phyloP scores from a whole-genome alignment of 768 basidiomycete genomes.

The Suillus decipiens region DNA sequence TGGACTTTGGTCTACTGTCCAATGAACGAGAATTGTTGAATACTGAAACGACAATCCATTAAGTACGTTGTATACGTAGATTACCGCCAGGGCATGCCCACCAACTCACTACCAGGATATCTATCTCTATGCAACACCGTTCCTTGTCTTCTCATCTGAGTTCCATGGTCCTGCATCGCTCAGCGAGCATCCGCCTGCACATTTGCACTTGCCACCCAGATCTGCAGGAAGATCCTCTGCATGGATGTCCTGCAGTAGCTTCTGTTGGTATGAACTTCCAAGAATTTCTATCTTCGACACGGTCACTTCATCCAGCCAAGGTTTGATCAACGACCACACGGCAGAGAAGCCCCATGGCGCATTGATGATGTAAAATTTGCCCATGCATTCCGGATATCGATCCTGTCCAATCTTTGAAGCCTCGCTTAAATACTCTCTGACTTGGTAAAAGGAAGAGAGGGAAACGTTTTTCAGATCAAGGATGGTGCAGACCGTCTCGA shows the following conservation, averaged over 20 bases:
- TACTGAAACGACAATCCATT: constrained; percentile 28
- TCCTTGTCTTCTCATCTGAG: constrained; percentile 16
- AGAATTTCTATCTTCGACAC: constrained; percentile 93
- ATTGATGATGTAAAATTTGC: constrained; percentile 99
- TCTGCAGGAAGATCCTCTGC: constrained; percentile 81
- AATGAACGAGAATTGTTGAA: constrained; percentile 1
- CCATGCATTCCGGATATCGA: constrained; percentile 93
- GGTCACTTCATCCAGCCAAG: constrained; percentile 94
- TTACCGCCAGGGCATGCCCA: constrained; percentile 20
- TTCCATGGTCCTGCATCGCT: constrained; percentile 96
- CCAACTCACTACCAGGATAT: constrained; percentile 2
- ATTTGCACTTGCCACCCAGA: constrained; percentile 82
- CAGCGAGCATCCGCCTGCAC: constrained; percentile 79
- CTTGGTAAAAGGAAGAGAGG: constrained; percentile 80
- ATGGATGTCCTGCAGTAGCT: constrained; percentile 80
- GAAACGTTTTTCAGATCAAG: constrained; percentile 80
- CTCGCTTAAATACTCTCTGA: constrained; percentile 86
- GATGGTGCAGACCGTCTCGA: constrained; percentile 98
- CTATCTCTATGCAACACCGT: constrained; percentile 27
- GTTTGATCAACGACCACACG: constrained; percentile 88
- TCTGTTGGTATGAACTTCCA: constrained; percentile 68
- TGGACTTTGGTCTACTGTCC: background rate
- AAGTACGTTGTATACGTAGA: constrained; percentile 33
- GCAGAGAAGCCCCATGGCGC: constrained; percentile 90
- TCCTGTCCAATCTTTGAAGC: constrained; percentile 84